These are phyloP conservation scores for Sarcocystis neurona DNA, from an alignment of 169 alveolate genomes.

Conservation along the genomic window DNA sequence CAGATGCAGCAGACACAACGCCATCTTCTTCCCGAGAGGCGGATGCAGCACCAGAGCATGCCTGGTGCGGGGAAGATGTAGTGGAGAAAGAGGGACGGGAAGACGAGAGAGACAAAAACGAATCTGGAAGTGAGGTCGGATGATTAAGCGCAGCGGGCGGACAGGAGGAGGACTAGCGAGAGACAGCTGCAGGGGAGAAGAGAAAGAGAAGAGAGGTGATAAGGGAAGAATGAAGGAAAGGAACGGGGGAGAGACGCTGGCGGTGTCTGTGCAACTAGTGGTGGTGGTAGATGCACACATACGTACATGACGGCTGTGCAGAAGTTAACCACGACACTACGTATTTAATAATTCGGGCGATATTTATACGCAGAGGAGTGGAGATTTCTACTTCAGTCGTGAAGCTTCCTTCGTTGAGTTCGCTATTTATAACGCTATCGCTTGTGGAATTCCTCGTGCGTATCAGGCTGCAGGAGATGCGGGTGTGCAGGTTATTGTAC, in stretches of 20 bases:
- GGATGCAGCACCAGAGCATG: neutral
- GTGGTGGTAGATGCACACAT: too few relatives aligned
- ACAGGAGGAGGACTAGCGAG: neutral
- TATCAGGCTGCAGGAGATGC: too few relatives aligned
- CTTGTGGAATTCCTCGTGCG: too few relatives aligned
- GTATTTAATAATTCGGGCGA: too few relatives aligned
- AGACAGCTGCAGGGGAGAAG: neutral
- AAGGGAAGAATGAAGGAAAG: neutral
- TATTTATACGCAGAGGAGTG: too few relatives aligned
- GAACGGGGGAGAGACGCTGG: neutral
- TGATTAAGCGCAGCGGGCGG: neutral
- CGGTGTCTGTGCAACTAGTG: too few relatives aligned
- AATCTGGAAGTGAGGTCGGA: neutral
- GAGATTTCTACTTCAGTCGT: too few relatives aligned
- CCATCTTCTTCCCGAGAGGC: constrained; percentile 5
- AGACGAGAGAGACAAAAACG: neutral
- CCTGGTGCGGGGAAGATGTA: neutral
- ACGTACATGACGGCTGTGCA: too few relatives aligned
- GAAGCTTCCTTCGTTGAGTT: too few relatives aligned
- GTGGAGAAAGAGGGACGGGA: neutral
- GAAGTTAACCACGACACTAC: too few relatives aligned
- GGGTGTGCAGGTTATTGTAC: too few relatives aligned
- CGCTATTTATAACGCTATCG: too few relatives aligned
- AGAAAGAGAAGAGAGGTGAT: neutral
- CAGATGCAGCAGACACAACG: constrained; percentile 15